Conservation (phyloP, 2,329 filamentous ascomycete genomes). For the Nigrograna mackinnonii region DNA sequence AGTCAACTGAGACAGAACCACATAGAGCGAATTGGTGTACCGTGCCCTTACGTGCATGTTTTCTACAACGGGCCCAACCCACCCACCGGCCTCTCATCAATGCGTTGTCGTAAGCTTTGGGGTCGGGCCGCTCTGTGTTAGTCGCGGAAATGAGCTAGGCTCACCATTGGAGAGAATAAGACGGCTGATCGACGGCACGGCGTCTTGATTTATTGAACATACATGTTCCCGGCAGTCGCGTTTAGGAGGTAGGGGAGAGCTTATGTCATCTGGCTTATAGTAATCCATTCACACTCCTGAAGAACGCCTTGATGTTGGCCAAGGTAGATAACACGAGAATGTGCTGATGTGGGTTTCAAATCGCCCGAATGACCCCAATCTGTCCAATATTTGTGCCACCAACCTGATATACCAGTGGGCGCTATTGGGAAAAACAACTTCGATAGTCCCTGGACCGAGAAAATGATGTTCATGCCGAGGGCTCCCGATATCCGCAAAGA, state of each 20-base stretch:
- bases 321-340: slow-evolving; percentile 10
- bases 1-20: not conserved
- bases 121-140: slow-evolving; percentile 27
- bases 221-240: slow-evolving; percentile 20
- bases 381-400: slow-evolving; percentile 30
- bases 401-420: slow-evolving; percentile 16
- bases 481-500: slow-evolving; percentile 34
- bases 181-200: slow-evolving; percentile 35
- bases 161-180: slow-evolving; percentile 11
- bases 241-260: slow-evolving; percentile 7
- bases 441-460: slow-evolving; percentile 15
- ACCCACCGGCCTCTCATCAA: not conserved
- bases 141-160: slow-evolving; percentile 12
- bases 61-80: too few species aligned
- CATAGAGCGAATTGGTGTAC: not conserved
- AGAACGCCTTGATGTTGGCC: slow-evolving; percentile 11
- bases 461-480: slow-evolving; percentile 21
- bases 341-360: slow-evolving; percentile 11
- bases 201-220: slow-evolving; percentile 19
- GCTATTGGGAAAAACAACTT: slow-evolving; percentile 26
- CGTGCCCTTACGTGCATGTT: not conserved
- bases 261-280: slow-evolving; percentile 7
- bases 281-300: not conserved
- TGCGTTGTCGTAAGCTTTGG: slow-evolving; percentile 14
- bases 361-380: slow-evolving; percentile 11